Conservation (phyloP, 345 rosid genomes). For the Hibiscus syriacus region DNA sequence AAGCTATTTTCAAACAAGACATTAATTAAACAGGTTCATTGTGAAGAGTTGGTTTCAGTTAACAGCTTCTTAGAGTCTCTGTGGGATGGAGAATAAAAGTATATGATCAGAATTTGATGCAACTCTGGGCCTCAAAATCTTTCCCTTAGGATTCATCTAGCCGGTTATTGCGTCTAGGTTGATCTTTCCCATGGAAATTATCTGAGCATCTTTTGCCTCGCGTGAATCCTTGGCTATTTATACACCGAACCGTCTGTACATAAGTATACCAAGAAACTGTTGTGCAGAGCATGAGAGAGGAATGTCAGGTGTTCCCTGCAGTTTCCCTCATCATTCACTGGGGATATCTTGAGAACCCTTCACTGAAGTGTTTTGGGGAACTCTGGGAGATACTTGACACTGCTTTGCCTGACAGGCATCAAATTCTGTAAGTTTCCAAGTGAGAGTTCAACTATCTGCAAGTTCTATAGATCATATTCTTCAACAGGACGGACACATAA, state of each 20-base stretch:
- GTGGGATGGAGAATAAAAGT: neutral
- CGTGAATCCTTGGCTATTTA: neutral
- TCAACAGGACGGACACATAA: neutral
- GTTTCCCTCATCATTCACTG: slow-evolving; percentile 40
- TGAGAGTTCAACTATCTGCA: neutral
- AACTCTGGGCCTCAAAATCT: neutral
- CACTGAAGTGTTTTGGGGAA: slow-evolving; percentile 57
- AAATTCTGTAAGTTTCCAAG: too few relatives aligned
- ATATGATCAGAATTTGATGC: neutral
- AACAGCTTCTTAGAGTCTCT: neutral
- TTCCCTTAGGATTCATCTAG: neutral
- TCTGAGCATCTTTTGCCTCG: neutral
- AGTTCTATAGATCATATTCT: neutral
- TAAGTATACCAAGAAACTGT: neutral
- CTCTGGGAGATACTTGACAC: slow-evolving; percentile 30
- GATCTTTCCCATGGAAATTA: neutral
- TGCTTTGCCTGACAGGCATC: neutral
- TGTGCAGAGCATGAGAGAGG: neutral
- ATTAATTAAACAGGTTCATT: neutral
- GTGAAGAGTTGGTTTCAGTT: neutral
- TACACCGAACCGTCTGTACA: neutral
- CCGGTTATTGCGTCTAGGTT: neutral
- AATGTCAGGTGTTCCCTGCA: slow-evolving; percentile 22
- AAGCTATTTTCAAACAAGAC: neutral
- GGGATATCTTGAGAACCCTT: neutral